Evolutionary conservation across 73 alveolate genomes (phyloP).

Genomic region (Paramecium octaurelia): DNA sequence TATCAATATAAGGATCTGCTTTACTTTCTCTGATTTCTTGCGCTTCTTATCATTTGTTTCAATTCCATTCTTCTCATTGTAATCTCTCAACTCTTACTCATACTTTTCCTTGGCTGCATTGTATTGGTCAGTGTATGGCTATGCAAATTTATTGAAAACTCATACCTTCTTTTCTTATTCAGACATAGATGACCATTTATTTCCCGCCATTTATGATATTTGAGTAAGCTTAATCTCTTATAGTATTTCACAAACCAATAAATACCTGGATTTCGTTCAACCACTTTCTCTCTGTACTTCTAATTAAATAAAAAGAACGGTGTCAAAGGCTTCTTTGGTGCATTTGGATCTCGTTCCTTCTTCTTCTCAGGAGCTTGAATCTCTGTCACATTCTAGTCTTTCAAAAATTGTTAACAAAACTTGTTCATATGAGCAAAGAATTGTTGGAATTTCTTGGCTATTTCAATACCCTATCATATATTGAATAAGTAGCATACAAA

Average conservation of each 20-base stretch:
- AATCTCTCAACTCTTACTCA: neutral
- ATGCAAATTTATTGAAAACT: neutral
- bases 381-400: neutral
- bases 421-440: neutral
- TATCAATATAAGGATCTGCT: neutral
- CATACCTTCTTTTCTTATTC: neutral
- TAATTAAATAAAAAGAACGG: neutral
- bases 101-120: neutral
- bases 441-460: neutral
- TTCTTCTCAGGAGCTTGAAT: neutral
- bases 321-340: neutral
- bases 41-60: neutral
- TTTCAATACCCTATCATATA: neutral
- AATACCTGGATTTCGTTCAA: neutral
- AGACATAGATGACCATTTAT: neutral
- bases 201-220: slow-evolving; percentile 21
- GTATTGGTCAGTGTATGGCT: neutral
- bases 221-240: neutral
- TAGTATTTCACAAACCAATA: neutral
- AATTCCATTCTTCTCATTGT: neutral
- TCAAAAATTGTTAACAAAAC: neutral
- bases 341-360: neutral
- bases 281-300: neutral
- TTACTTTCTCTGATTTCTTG: neutral
- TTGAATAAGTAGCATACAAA: neutral